Base-by-base conservation (phyloP, 257 asterid species). In the Fraxinus americana region DNA sequence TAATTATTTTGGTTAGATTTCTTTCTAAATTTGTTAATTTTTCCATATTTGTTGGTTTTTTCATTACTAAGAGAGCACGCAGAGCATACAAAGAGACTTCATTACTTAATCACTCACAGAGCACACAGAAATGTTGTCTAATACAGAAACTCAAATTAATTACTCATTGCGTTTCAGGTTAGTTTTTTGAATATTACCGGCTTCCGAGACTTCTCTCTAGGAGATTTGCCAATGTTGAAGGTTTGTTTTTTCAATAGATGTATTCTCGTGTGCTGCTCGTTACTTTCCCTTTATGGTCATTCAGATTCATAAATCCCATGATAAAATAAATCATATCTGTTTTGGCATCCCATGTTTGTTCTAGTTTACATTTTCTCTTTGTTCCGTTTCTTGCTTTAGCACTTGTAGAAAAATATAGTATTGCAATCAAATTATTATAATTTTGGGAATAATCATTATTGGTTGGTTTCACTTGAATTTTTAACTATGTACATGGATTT, bases 181-280 rank as follows among this genome's bases (percentile, higher is more conserved):
- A 95, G 98, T 80, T 95, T 95, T 84, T 80, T 95, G 82, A 95
- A 95, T 81, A 95, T 95, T 81, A 95, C 99, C 45, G 99, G 97
- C 79, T 95, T 89, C 86, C 97, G 99, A 1, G 97, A 93, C 89
- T 95, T 95, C 75, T 98, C 99, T 72, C 93, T 95, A 30, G 99
- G 97, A 3, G 98, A 95, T 83, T 83, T 95, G 82, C 99, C 98
- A 27, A 95, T 95, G 98, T 71, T 95, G 80, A 91, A 93, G 99
- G 99, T 95, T 73, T 78, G 90, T 79, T 69, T 16, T 69, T 36
- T 59, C 67, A 65, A 14, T 59, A 63, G 71, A 45, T 71, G 29
- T 34, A 32, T 8, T 50, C 27, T 17, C 19, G 8, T 67, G 10
- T 23, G 65, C 36, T 19, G 7, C 41, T 52, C 63, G 54, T 38